phyloP scores from a whole-genome alignment of 2,329 filamentous ascomycete genomes.

The Fusarium sp. region DNA sequence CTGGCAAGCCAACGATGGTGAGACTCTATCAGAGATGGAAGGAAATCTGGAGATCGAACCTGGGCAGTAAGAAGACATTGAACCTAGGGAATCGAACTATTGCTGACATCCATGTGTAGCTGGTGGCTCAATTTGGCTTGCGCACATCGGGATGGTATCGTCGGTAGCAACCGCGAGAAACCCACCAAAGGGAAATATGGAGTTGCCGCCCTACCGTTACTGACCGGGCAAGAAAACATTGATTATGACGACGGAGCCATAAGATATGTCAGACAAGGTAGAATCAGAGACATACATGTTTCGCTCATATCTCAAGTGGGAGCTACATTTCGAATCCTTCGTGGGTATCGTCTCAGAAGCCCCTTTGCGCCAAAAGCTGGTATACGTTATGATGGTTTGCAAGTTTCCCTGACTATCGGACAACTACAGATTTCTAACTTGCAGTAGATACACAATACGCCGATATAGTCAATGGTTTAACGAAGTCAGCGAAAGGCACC shows the following conservation, averaged over 20 bases:
- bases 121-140: constrained; percentile 70
- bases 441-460: constrained; percentile 59
- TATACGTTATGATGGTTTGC: constrained; percentile 69
- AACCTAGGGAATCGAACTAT: not conserved
- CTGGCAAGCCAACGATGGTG: constrained; percentile 52
- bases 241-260: constrained; percentile 45
- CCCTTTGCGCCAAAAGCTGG: constrained; percentile 63
- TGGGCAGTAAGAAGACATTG: constrained; percentile 59
- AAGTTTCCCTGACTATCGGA: constrained; percentile 38
- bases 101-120: constrained; percentile 50
- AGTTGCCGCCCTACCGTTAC: constrained; percentile 60
- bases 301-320: constrained; percentile 62
- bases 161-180: constrained; percentile 56
- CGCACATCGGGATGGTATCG: constrained; percentile 66
- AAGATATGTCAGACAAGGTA: constrained; percentile 60
- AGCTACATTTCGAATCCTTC: constrained; percentile 61
- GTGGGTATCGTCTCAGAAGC: constrained; percentile 63
- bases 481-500: constrained; percentile 51
- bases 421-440: constrained; percentile 5
- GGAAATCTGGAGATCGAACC: constrained; percentile 57
- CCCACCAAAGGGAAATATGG: constrained; percentile 60
- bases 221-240: constrained; percentile 63
- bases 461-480: constrained; percentile 57
- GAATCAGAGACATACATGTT: constrained; percentile 58
- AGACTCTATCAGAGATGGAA: constrained; percentile 54